Evolutionary conservation across 164 flowering plant genomes (phyloP).

Genomic region (Cinnamomum micranthum): DNA sequence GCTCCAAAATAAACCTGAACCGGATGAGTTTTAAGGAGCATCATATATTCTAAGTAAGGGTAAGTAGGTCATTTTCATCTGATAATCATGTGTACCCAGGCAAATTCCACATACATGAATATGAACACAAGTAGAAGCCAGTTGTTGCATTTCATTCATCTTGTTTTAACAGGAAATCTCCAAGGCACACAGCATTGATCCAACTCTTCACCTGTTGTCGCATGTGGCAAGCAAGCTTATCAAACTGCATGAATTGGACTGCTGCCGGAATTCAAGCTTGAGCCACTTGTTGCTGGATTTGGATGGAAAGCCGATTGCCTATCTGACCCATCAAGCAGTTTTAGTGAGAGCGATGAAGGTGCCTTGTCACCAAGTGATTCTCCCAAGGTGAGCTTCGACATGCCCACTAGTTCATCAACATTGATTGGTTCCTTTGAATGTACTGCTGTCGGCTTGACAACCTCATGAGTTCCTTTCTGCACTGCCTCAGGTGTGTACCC

Average conservation of each 20-base stretch:
- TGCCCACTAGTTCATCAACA: conserved; percentile 77
- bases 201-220: conserved; percentile 12
- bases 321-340: conserved; percentile 52
- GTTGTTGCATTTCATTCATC: conserved; percentile 30
- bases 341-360: conserved; percentile 51
- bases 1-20: no score
- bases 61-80: conserved; percentile 5
- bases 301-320: conserved; percentile 88
- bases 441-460: conserved; percentile 74
- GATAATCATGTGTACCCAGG: conserved; percentile 16
- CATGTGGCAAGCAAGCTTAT: background rate
- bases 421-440: conserved; percentile 75
- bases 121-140: conserved; percentile 22
- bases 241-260: conserved; percentile 54
- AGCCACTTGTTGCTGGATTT: conserved; percentile 32
- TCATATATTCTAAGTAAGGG: background rate
- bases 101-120: conserved; percentile 8
- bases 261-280: conserved; percentile 40
- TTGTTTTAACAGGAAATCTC: conserved; percentile 25
- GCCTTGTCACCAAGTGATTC: conserved; percentile 44
- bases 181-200: conserved; percentile 14
- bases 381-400: conserved; percentile 73
- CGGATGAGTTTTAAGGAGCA: no score
- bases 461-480: conserved; percentile 51
- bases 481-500: conserved; percentile 32